Evolutionary conservation across 495 filamentous ascomycete genomes (phyloP).

Genomic region (Thermothielavioides terrestris): DNA sequence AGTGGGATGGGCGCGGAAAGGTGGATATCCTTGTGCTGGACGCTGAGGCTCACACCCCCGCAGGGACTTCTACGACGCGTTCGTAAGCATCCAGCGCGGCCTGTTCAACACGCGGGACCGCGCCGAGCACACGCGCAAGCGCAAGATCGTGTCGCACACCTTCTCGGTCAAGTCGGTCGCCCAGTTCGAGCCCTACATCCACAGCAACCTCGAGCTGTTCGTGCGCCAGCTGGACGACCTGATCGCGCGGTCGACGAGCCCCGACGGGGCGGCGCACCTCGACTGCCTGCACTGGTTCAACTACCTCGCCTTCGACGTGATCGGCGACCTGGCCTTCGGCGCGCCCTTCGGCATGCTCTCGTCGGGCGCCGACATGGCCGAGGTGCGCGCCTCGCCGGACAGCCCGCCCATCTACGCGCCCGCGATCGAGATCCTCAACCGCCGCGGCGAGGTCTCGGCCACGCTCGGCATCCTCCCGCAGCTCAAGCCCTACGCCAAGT

Average conservation of each 20-base stretch:
- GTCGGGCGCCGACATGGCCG: slow-evolving; percentile 50
- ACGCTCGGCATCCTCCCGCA: slow-evolving; percentile 52
- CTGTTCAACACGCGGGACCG: slow-evolving; percentile 88
- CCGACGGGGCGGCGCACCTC: slow-evolving; percentile 42
- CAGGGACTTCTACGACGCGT: slow-evolving; percentile 78
- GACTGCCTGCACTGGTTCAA: slow-evolving; percentile 92
- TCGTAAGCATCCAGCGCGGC: slow-evolving; percentile 77
- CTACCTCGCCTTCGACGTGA: slow-evolving; percentile 88
- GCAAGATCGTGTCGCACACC: slow-evolving; percentile 80
- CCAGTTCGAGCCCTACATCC: slow-evolving; percentile 88
- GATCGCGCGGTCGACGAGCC: slow-evolving; percentile 18
- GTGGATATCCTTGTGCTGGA: too few relatives aligned
- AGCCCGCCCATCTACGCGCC: slow-evolving; percentile 48
- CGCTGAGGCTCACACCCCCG: slow-evolving; percentile 2
- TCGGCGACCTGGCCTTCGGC: slow-evolving; percentile 63
- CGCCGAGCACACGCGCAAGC: slow-evolving; percentile 76
- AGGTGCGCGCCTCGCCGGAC: slow-evolving; percentile 45
- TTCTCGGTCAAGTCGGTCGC: slow-evolving; percentile 74
- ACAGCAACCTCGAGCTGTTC: slow-evolving; percentile 66
- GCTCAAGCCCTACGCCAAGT: slow-evolving; percentile 56
- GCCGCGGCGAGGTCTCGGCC: slow-evolving; percentile 58
- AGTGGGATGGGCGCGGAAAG: neutral
- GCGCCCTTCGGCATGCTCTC: slow-evolving; percentile 54
- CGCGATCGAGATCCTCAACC: slow-evolving; percentile 64
- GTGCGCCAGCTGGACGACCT: slow-evolving; percentile 64